Conservation (phyloP, 2,329 filamentous ascomycete genomes). For the Microcera coccophila region DNA sequence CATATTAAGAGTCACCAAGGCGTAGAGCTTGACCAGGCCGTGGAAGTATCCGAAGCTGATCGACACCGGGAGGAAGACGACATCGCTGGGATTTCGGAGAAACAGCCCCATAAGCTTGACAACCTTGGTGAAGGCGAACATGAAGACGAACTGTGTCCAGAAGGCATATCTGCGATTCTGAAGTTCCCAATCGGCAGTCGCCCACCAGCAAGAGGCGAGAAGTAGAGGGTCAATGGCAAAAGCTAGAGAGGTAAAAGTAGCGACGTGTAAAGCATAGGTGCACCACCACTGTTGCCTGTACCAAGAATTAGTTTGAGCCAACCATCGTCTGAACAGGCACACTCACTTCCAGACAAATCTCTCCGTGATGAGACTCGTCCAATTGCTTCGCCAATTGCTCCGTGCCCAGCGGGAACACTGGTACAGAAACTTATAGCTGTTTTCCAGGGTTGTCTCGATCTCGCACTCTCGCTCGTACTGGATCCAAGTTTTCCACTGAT, state of each 20-base stretch:
- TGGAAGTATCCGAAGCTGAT: slow-evolving; percentile 91
- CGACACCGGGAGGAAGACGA: slow-evolving; percentile 77
- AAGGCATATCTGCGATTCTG: slow-evolving; percentile 51
- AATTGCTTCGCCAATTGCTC: slow-evolving; percentile 97
- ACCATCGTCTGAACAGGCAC: no score
- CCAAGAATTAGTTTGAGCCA: not conserved
- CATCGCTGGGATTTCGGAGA: slow-evolving; percentile 74
- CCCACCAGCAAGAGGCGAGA: slow-evolving; percentile 65
- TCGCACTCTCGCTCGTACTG: slow-evolving; percentile 90
- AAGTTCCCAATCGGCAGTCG: slow-evolving; percentile 58
- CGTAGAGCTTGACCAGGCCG: slow-evolving; percentile 86
- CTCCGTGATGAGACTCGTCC: slow-evolving; percentile 82
- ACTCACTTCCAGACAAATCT: slow-evolving; percentile 83
- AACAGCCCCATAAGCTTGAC: slow-evolving; percentile 89
- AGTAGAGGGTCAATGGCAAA: slow-evolving; percentile 73
- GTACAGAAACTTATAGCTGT: slow-evolving; percentile 82
- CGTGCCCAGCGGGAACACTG: slow-evolving; percentile 94
- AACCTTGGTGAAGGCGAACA: slow-evolving; percentile 79
- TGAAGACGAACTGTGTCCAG: slow-evolving; percentile 64
- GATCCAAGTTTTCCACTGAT: slow-evolving; percentile 91
- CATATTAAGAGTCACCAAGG: slow-evolving; percentile 75
- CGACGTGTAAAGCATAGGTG: slow-evolving; percentile 87
- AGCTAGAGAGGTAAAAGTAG: slow-evolving; percentile 86
- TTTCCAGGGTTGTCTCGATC: slow-evolving; percentile 88
- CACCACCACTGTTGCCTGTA: slow-evolving; percentile 85